These are phyloP conservation scores for Termitomyces sp. DNA, from an alignment of 768 basidiomycete genomes.

Conservation along the genomic window DNA sequence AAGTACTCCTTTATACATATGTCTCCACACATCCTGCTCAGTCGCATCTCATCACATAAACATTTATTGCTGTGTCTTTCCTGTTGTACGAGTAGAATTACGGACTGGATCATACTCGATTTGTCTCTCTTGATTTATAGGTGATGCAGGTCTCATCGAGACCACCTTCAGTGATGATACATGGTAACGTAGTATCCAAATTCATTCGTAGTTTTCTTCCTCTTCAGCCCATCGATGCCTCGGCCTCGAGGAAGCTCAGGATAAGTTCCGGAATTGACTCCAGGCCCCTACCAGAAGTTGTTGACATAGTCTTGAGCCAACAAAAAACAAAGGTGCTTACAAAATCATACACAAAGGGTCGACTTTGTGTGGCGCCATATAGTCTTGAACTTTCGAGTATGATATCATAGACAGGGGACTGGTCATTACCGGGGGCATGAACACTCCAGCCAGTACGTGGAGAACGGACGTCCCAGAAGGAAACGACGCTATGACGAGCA, in stretches of 20 bases:
- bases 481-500: slow-evolving; percentile 71
- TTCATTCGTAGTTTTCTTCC: slow-evolving; percentile 28
- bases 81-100: slow-evolving; percentile 14
- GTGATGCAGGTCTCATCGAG: slow-evolving; percentile 2
- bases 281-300: slow-evolving; percentile 42
- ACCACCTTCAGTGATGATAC: slow-evolving; percentile 23
- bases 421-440: slow-evolving; percentile 74
- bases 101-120: slow-evolving; percentile 7
- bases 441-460: slow-evolving; percentile 68
- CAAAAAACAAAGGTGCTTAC: slow-evolving; percentile 24
- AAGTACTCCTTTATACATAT: slow-evolving; percentile 8
- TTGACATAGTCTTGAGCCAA: neutral
- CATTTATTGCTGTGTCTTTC: slow-evolving; percentile 18
- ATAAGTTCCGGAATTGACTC: slow-evolving; percentile 52
- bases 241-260: slow-evolving; percentile 21
- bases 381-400: slow-evolving; percentile 73
- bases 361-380: slow-evolving; percentile 72
- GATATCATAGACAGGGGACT: slow-evolving; percentile 73
- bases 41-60: slow-evolving; percentile 9
- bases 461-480: slow-evolving; percentile 77
- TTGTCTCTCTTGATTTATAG: neutral
- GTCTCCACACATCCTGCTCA: slow-evolving; percentile 13
- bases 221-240: slow-evolving; percentile 23
- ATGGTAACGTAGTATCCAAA: slow-evolving; percentile 49
- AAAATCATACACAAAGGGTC: slow-evolving; percentile 79